Conservation (phyloP, 2,329 filamentous ascomycete species). For the Zymoseptoria crescenta region DNA sequence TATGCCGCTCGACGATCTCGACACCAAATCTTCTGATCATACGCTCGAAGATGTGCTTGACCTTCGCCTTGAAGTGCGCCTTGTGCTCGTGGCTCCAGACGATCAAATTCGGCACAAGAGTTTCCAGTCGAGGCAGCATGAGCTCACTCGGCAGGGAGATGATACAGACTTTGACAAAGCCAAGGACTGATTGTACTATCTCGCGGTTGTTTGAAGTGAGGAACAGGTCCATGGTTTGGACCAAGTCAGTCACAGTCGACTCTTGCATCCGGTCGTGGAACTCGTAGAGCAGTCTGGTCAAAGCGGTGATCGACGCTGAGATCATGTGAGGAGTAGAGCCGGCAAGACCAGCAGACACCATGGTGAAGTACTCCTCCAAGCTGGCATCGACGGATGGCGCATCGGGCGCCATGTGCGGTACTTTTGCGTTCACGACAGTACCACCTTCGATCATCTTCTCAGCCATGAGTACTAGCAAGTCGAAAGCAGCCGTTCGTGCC, state of each 20-base stretch:
- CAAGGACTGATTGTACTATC: slow-evolving; percentile 87
- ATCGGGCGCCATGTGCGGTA: slow-evolving; percentile 74
- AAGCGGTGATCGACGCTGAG: slow-evolving; percentile 88
- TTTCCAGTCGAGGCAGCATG: slow-evolving; percentile 67
- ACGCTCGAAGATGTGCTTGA: slow-evolving; percentile 94
- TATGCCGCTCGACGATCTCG: slow-evolving; percentile 68
- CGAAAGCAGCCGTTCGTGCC: slow-evolving; percentile 80
- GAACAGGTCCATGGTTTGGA: slow-evolving; percentile 94
- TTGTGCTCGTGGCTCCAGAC: slow-evolving; percentile 98
- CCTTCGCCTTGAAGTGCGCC: slow-evolving; percentile 90
- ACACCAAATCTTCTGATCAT: slow-evolving; percentile 88
- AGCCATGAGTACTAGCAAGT: slow-evolving; percentile 81
- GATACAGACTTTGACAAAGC: slow-evolving; percentile 93
- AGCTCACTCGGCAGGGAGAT: slow-evolving; percentile 74
- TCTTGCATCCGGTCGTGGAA: slow-evolving; percentile 65
- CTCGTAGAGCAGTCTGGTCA: slow-evolving; percentile 88
- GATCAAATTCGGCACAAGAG: slow-evolving; percentile 81
- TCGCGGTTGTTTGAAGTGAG: slow-evolving; percentile 93
- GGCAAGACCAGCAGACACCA: slow-evolving; percentile 92
- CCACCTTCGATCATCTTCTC: slow-evolving; percentile 69
- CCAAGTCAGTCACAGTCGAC: slow-evolving; percentile 69
- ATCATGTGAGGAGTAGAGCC: slow-evolving; percentile 95
- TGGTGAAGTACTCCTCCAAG: slow-evolving; percentile 94
- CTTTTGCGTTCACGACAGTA: slow-evolving; percentile 74
- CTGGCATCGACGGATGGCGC: slow-evolving; percentile 69